Evolutionary conservation across 2,329 filamentous ascomycete species (phyloP), one percentile per base, ranked within the genome.

Genomic region (Curvularia sp.): DNA sequence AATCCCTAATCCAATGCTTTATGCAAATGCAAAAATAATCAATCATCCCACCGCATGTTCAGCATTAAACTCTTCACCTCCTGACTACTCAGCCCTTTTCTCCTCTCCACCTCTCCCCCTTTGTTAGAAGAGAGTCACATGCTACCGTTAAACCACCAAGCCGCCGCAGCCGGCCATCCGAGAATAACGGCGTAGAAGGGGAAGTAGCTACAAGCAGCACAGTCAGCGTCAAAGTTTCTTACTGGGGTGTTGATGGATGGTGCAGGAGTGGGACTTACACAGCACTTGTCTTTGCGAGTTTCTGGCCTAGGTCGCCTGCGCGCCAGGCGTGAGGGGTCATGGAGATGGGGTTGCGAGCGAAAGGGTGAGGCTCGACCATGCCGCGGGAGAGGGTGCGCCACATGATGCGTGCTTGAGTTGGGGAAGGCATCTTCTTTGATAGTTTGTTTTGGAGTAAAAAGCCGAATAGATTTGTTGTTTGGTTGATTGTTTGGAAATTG

Each of bases 351-450:
- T 70, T 71, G 44, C 75, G 71, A 5, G 66, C 69, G 55, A 73
- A 73, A 5, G 75, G 75, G 61, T 77, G 75, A 1, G 74, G 70
- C 50, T 78, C 75, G 3, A 71, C 68, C 62, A 77, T 71, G 60
- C 70, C 65, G 58, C 67, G 68, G 24, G 75, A 58, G 20, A 72
- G 67, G 52, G 62, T 65, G 63, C 73, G 70, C 63, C 75, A 65
- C 63, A 77, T 71, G 55, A 62, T 47, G 59, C 72, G 69, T 52
- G 64, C 63, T 58, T 68, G 69, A 28, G 71, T 74, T 61, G 71
- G 49, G 18, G 70, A 73, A 42, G 73, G 71, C 73, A 76, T 75
- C 52, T 56, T 58, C 43, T 44, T 60, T 38, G n/a, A 35, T 22
- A 30, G 33, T 28, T 54, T 39, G 22, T 41, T 41, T 53, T 47